Evolutionary conservation across 129 eudicot species (phyloP), one percentile per base, ranked within the genome.

Genomic region (Pulicaria dysenterica): DNA sequence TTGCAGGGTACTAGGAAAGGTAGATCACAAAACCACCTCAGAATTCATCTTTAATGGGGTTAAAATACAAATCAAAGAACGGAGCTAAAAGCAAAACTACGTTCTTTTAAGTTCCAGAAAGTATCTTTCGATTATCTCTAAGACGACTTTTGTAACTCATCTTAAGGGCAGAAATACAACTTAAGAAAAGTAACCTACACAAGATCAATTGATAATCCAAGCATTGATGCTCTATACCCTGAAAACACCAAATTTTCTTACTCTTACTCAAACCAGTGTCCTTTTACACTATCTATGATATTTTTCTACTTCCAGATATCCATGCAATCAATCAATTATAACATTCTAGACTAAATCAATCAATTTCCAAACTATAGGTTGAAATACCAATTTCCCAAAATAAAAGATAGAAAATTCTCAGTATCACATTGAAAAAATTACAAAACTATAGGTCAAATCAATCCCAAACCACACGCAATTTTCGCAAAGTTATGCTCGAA

Each of bases 281-380:
- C 9, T 77, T 40, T 13, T 9, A 19, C 59, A 39, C 5, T 58
- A 10, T 12, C 67, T 6, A 44, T 36, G 17, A 45, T 55, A 36
- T 46, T 67, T 46, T 64, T 5, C 14, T 7, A 74, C 41, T 17
- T 19, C 31, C 47, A 61, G 6, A 44, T 9, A 75, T 67, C 50
- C 73, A 75, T 75, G 67, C 50, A 65, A 56, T 42, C 50, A 65
- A 56, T 42, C 34, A 56, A 67, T 34, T 65, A 43, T 36, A 75
- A 5, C 5, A 71, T 14, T 67, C 17, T 53, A 11, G 5, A 63
- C 31, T 24, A 24, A 24, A 24, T 24, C 31, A 24, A 24, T 2
- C 31, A 24, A 24, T 24, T 24, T 24, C 31, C 31, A 24, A 24
- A 24, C 31, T 24, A 24, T 24, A 24, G 31, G 31, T 24, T 24